Conservation (phyloP, 83 land plant genomes). For the Larix sibirica region DNA sequence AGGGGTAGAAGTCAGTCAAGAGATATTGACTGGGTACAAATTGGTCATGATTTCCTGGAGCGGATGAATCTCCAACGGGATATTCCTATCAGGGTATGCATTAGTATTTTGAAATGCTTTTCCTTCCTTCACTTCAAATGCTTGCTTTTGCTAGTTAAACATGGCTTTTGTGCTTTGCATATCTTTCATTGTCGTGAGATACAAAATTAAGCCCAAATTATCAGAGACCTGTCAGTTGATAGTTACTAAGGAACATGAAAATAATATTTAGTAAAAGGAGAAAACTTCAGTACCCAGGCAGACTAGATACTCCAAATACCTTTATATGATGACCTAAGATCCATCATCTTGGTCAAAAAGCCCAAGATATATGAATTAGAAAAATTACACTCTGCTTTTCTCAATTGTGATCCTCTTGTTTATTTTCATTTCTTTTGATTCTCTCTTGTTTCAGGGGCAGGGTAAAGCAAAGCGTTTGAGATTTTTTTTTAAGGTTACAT, state of each 20-base stretch:
- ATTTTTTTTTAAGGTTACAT: too few species aligned
- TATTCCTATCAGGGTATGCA: constrained; percentile 40
- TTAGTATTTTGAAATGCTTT: background rate
- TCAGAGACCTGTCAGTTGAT: background rate
- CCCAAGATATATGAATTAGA: too few species aligned
- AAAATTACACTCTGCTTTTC: too few species aligned
- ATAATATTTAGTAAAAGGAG: background rate
- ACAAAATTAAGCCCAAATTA: background rate
- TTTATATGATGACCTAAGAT: too few species aligned
- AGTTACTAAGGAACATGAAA: too few species aligned
- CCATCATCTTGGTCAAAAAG: too few species aligned
- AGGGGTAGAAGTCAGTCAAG: background rate
- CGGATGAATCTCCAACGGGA: constrained; percentile 30
- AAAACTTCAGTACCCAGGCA: background rate
- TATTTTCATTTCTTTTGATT: too few species aligned
- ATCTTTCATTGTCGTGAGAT: background rate
- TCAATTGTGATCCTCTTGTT: too few species aligned
- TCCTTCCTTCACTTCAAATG: background rate
- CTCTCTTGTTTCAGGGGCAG: too few species aligned
- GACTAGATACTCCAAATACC: background rate
- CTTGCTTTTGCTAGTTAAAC: background rate
- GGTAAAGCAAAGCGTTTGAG: too few species aligned
- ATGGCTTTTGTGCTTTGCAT: background rate
- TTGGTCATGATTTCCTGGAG: constrained; percentile 27
- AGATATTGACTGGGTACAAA: constrained; percentile 34